These are phyloP conservation scores for Allomyces arbusculus DNA, from an alignment of 192 early-diverging fungal species.

Conservation along the genomic window DNA sequence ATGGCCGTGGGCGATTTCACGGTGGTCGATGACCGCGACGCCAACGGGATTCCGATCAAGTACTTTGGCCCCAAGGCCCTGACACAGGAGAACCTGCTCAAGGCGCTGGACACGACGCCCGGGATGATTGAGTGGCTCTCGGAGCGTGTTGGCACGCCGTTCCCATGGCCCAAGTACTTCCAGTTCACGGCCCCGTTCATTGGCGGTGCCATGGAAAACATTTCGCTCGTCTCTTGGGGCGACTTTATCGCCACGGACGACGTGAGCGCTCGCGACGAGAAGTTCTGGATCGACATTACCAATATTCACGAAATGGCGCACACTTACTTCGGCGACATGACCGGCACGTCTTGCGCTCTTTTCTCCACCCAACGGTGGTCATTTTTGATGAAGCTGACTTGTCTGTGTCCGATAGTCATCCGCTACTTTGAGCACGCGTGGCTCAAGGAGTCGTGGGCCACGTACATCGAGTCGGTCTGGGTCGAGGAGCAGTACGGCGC, in stretches of 20 bases:
- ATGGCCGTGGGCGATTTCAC: conserved; percentile 28
- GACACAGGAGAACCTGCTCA: conserved; percentile 14
- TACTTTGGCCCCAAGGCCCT: conserved; percentile 19
- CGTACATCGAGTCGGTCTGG: conserved; percentile 19
- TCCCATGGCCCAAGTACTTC: conserved; percentile 34
- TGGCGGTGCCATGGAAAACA: conserved; percentile 35
- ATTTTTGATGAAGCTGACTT: too few relatives aligned
- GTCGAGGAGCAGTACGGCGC: conserved; percentile 10
- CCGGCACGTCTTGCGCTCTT: not conserved
- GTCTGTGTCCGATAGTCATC: conserved; percentile 16
- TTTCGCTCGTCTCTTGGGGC: conserved; percentile 11
- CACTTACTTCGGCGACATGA: conserved; percentile 32
- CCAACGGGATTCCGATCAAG: conserved; percentile 22
- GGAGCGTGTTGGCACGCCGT: conserved; percentile 15
- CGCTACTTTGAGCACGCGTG: conserved; percentile 35
- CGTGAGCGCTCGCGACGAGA: not conserved
- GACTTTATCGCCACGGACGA: not conserved
- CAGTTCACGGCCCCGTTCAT: conserved; percentile 16
- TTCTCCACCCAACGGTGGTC: too few relatives aligned
- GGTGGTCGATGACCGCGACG: conserved; percentile 16
- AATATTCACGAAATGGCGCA: conserved; percentile 38
- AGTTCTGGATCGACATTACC: conserved; percentile 18
- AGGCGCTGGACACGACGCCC: conserved; percentile 20
- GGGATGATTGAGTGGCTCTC: conserved; percentile 27
- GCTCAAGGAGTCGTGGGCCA: conserved; percentile 37